A percentile compares a stretch with the other conserved stretches of the same genome.
Evolutionary conservation across 257 asterid species (phyloP).

Genomic region (Ligustrum vulgare): DNA sequence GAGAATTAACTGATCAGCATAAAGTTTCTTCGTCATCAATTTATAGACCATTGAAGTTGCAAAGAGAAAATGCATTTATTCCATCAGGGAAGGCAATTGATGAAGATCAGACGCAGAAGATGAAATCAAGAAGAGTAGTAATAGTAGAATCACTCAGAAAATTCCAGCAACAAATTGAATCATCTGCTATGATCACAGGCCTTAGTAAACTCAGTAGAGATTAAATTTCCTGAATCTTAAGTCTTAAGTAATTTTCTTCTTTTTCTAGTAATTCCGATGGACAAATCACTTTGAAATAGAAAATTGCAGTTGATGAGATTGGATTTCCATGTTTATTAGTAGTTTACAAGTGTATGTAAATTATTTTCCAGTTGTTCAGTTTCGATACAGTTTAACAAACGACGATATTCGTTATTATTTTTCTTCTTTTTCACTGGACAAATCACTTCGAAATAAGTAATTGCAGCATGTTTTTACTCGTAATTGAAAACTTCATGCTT

Average conservation of each 20-base stretch:
- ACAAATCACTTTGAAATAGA: not conserved
- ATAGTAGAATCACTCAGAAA: slow-evolving; percentile 33
- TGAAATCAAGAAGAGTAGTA: slow-evolving; percentile 28
- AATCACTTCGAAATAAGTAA: not conserved
- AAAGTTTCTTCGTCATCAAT: slow-evolving; percentile 1
- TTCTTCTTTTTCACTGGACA: not conserved
- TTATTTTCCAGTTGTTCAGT: not conserved
- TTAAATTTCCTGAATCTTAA: not conserved
- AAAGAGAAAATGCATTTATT: slow-evolving; percentile 5
- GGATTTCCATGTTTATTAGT: too few relatives aligned
- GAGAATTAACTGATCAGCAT: slow-evolving; percentile 23
- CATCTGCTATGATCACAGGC: slow-evolving; percentile 22
- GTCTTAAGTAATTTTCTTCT: not conserved
- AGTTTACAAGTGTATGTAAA: not conserved
- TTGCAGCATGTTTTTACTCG: not conserved
- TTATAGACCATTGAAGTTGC: slow-evolving; percentile 35
- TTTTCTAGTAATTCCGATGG: not conserved
- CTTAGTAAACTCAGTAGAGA: slow-evolving; percentile 34
- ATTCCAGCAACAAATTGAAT: slow-evolving; percentile 26
- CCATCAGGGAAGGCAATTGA: not conserved
- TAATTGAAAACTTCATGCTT: not conserved
- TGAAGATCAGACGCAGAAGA: not conserved
- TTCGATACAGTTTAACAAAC: not conserved
- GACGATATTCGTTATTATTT: not conserved
- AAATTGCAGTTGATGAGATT: not conserved